Conservation (phyloP, 2,329 filamentous ascomycete species). For the Ophiostoma quercus region DNA sequence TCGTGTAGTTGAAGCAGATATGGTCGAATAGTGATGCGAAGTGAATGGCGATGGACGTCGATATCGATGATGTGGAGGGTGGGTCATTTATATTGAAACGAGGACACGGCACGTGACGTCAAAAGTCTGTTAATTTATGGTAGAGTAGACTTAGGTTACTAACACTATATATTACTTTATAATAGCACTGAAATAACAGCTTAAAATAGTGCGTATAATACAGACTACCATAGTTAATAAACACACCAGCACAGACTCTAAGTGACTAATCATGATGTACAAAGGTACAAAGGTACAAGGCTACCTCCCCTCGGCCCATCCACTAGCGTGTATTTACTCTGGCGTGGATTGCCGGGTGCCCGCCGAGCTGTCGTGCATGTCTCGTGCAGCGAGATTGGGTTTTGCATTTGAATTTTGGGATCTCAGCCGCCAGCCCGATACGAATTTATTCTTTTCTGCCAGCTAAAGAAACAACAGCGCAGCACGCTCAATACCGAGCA, state of each 20-base stretch:
- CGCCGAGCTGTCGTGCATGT: conserved; percentile 10
- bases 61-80: neutral
- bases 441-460: neutral
- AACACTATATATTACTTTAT: too few relatives aligned
- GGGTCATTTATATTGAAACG: neutral
- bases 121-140: too few relatives aligned
- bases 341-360: conserved; percentile 2
- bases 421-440: neutral
- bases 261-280: conserved; percentile 10
- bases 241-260: neutral
- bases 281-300: neutral
- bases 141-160: too few relatives aligned
- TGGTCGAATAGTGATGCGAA: neutral
- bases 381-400: conserved; percentile 11
- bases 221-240: too few relatives aligned
- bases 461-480: neutral
- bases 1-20: neutral
- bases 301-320: conserved; percentile 3
- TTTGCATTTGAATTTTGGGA: neutral
- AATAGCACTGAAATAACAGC: too few relatives aligned
- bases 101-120: neutral
- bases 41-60: neutral
- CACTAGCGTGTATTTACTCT: conserved; percentile 9
- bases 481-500: neutral
- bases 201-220: too few relatives aligned